Evolutionary conservation across 495 filamentous ascomycete genomes (phyloP), one percentile per base, ranked within the genome.

Genomic region (Hyaloscypha variabilis): DNA sequence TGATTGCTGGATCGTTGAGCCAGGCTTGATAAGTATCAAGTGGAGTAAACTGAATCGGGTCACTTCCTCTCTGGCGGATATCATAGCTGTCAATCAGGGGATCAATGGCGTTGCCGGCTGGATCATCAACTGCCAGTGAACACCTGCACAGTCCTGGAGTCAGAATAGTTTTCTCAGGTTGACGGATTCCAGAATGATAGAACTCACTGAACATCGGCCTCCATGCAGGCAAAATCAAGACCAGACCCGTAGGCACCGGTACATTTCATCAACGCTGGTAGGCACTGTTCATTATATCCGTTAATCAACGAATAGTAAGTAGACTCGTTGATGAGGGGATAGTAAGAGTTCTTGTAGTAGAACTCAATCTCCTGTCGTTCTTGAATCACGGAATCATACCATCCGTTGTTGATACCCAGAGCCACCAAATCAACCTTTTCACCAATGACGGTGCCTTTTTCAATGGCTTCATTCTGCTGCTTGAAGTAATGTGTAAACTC

Each of bases 321-420:
- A 31, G 77, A 83, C 29, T 82, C 72, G 68, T 85, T 88, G 70
- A 87, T 81, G 34, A 90, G 83, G 24, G 49, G 23, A 6, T 81
- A 81, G 63, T 90, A 91, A 21, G 87, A 89, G 67, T 91, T 91
- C 72, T 84, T 82, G 63, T 82, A 82, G n/a, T 85, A 85, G 65
- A 87, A 83, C 24, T 82, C 74, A 1, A 85, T 79, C 64, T 88
- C 90, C 21, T 74, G 78, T 6, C 81, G 78, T 25, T 75, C 77
- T 76, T 90, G 87, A 6, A 82, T 79, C 19, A 80, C 67, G 36
- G 81, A 75, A 73, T 90, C 87, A 57, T 89, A 79, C 62, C 87
- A 88, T 30, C 86, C 88, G 69, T 91, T 91, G 39, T 85, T 62
- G 26, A 81, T 75, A 14, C 76, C 69, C 1, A 81, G 68, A 8